Conservation (phyloP, 2,329 filamentous ascomycete genomes). For the Fusarium protoensiforme region DNA sequence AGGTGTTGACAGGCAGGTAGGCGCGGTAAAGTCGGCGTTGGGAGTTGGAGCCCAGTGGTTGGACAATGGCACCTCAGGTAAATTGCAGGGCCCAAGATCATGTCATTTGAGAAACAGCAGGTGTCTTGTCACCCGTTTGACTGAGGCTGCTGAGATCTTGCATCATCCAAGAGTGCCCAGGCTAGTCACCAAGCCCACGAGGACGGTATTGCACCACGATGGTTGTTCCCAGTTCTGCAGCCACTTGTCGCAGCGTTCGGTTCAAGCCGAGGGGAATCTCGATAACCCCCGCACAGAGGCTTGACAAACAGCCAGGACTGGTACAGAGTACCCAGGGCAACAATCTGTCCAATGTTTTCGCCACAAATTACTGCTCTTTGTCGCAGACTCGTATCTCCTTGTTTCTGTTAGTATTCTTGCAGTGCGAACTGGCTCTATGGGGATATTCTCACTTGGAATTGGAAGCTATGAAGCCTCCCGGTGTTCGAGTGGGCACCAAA, state of each 20-base stretch:
- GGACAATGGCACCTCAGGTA: constrained; percentile 2
- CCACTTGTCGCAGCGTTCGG: constrained; percentile 28
- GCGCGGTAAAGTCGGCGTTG: background rate
- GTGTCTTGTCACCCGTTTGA: background rate
- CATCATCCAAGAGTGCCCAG: background rate
- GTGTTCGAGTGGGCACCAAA: background rate
- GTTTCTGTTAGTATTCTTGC: background rate
- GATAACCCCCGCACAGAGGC: constrained; percentile 8
- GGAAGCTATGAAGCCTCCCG: background rate
- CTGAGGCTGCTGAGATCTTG: background rate
- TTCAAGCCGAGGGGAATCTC: constrained; percentile 26
- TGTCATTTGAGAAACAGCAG: background rate
- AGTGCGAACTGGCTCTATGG: background rate
- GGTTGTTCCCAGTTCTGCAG: constrained; percentile 8
- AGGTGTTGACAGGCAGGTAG: background rate
- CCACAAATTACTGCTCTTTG: background rate
- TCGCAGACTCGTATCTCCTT: background rate
- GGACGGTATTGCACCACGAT: constrained; percentile 30
- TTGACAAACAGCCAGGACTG: constrained; percentile 21
- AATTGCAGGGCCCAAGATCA: background rate
- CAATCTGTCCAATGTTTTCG: background rate
- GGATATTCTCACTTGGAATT: background rate
- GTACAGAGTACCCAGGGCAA: background rate
- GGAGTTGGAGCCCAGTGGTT: constrained; percentile 2
- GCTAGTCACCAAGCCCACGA: constrained; percentile 10